Evolutionary conservation across 108 stramenopile genomes (phyloP).

Genomic region (Cyclotella atomus): DNA sequence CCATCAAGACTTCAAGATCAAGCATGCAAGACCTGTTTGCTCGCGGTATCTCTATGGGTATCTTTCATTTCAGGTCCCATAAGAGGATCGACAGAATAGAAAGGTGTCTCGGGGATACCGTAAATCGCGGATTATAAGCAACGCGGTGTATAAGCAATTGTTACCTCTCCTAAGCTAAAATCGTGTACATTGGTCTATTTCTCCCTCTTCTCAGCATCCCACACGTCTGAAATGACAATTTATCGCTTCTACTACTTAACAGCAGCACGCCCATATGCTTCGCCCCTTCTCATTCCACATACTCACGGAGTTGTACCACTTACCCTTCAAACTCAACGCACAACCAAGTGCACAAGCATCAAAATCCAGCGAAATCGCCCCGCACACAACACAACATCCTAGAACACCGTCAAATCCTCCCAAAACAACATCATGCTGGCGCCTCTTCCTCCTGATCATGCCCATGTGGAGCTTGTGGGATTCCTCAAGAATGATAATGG

Average conservation of each 20-base stretch:
- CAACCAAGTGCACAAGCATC: background rate
- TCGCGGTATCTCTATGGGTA: too few relatives aligned
- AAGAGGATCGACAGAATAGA: too few relatives aligned
- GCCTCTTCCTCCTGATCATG: background rate
- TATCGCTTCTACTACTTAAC: background rate
- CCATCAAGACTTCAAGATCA: too few relatives aligned
- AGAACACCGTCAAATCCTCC: background rate
- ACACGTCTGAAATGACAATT: background rate
- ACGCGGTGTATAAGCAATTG: background rate
- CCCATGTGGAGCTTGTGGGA: background rate
- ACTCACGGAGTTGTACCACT: background rate
- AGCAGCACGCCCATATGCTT: background rate
- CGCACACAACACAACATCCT: background rate
- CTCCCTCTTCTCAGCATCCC: background rate
- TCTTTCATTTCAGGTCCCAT: too few relatives aligned
- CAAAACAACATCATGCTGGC: background rate
- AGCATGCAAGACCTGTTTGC: too few relatives aligned
- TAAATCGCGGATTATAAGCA: background rate
- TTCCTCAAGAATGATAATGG: background rate
- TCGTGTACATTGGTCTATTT: background rate
- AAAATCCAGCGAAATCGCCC: background rate
- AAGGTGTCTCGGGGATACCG: too few relatives aligned
- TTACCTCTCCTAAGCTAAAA: background rate
- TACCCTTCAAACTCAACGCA: background rate
- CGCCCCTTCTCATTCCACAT: background rate